Evolutionary conservation across 257 asterid species (phyloP).

Genomic region (Voacanga thouarsii): DNA sequence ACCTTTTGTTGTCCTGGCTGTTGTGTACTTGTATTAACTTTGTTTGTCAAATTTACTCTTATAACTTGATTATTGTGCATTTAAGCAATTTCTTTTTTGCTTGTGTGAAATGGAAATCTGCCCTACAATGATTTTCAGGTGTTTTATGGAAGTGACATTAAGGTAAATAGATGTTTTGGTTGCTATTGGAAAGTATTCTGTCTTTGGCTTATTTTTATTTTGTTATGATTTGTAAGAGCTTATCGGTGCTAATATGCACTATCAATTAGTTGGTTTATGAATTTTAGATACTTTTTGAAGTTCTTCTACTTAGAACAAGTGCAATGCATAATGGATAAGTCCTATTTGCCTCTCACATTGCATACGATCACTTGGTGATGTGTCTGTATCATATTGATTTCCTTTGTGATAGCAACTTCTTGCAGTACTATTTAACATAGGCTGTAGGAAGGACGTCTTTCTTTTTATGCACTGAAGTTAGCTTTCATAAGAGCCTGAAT

Average conservation of each 20-base stretch:
- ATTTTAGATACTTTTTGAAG: too few relatives aligned
- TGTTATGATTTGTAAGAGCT: not conserved
- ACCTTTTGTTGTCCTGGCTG: not conserved
- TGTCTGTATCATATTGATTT: too few relatives aligned
- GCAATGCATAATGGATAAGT: too few relatives aligned
- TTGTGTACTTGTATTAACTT: not conserved
- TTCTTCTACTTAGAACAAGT: too few relatives aligned
- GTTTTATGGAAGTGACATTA: constrained; percentile 80
- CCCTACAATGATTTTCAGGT: constrained; percentile 42
- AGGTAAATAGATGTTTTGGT: constrained; percentile 35
- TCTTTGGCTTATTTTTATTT: not conserved
- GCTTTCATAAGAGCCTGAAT: not conserved
- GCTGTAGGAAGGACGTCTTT: not conserved
- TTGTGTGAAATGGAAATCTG: constrained; percentile 9
- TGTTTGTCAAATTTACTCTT: not conserved
- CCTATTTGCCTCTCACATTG: not conserved
- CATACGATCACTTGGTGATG: not conserved
- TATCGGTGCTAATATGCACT: not conserved
- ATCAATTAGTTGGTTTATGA: too few relatives aligned
- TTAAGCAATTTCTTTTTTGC: constrained; percentile 15
- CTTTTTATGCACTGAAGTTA: not conserved
- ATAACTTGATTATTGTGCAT: constrained; percentile 2
- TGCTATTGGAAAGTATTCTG: not conserved
- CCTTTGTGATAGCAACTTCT: too few relatives aligned
- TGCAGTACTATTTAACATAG: not conserved